Base-by-base conservation (phyloP, 768 basidiomycete genomes). In the Boletus insuetus region DNA sequence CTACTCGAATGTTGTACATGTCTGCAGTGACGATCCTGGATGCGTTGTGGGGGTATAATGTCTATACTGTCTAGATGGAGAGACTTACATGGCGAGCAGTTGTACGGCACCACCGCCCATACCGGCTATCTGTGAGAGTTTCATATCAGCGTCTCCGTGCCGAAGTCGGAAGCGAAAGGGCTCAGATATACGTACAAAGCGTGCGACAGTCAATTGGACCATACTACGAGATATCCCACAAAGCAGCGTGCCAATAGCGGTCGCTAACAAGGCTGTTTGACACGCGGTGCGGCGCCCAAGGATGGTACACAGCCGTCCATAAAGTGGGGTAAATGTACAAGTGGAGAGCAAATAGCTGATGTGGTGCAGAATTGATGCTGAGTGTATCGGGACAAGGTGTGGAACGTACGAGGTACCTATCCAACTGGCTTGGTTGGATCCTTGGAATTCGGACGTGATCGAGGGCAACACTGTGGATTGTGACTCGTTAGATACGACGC, bases 391-490 rank as follows among this genome's bases (percentile, higher is more conserved):
- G 22, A 43, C 10, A 13, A 32, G 3, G n/a, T 1, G 12, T 26
- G 11, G n/a, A 47, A 56, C 52, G 19, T 52, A 66, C 66, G 66
- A 54, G 6, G 65, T 68, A 22, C 65, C 66, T 9, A 68, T 53
- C 65, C 65, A 66, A 29, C 65, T 66, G n/a, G 65, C 63, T 55
- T 65, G 63, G 38, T 66, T 68, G 13, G 65, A 66, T n/a, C 34
- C 60, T 12, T 63, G 59, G 53, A 66, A 66, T 37, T 68, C 58
- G 11, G 62, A 72, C 20, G 61, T 59, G 43, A 66, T 60, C 1
- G 59, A 48, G 8, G 59, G 61, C 2, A 65, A 34, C 14, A 56
- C 55, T 62, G 19, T 16, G n/a, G 29, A 46, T 46, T 0, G 13
- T 10, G 13, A 3, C 11, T n/a, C n/a, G 19, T 66, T 2, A 66